Evolutionary conservation across 257 asterid species (phyloP).

Genomic region (Jacaranda mimosifolia): DNA sequence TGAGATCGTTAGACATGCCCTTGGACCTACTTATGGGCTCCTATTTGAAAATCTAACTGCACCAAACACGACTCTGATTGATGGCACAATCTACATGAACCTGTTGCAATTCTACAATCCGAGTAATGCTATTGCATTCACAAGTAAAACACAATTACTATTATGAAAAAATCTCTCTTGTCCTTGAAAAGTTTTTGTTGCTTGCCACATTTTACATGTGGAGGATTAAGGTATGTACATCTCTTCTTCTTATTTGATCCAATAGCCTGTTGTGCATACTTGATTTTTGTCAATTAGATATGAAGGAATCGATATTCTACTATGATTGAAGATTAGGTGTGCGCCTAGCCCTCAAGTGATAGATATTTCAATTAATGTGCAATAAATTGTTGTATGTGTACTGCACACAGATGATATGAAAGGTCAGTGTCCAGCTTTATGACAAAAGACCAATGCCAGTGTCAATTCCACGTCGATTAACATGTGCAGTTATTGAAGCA

Average conservation of each 20-base stretch:
- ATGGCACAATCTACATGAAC: neutral
- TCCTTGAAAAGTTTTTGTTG: neutral
- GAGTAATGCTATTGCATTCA: neutral
- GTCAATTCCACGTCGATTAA: conserved; percentile 74
- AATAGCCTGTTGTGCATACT: neutral
- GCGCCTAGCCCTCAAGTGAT: conserved; percentile 6
- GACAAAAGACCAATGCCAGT: conserved; percentile 83
- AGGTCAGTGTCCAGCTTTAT: conserved; percentile 70
- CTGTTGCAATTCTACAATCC: too few species aligned
- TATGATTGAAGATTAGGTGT: conserved; percentile 14
- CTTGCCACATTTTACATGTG: neutral
- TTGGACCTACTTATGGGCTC: neutral
- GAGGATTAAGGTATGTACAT: neutral
- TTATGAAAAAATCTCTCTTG: conserved; percentile 13
- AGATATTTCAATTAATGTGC: neutral
- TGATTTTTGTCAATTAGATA: neutral
- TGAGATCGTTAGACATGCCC: neutral
- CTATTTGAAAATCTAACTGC: neutral
- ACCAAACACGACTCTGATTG: neutral
- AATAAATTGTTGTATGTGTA: conserved; percentile 28
- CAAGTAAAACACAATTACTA: neutral
- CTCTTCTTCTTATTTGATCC: neutral
- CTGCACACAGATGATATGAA: conserved; percentile 76
- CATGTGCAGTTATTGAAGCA: conserved; percentile 86
- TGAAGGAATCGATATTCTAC: conserved; percentile 9